A percentile compares a stretch with the other conserved stretches of the same genome.
Evolutionary conservation across 129 eudicot genomes (phyloP).

Genomic region (Helichrysum umbraculigerum): DNA sequence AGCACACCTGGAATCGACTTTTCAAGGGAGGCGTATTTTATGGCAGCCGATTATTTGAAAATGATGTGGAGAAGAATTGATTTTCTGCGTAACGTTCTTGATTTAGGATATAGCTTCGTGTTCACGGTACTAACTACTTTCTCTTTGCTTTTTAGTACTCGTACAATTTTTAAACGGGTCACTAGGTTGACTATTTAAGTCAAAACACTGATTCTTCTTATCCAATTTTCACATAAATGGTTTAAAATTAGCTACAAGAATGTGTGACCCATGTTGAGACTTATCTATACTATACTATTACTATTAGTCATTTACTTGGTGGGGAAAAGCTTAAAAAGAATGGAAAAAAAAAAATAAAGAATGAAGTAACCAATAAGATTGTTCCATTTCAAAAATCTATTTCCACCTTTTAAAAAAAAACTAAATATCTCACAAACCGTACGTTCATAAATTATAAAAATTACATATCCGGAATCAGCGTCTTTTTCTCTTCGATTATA

Average conservation of each 20-base stretch:
- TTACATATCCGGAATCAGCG: too few species aligned
- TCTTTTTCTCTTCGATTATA: too few species aligned
- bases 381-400: too few species aligned
- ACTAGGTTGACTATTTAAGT: not conserved
- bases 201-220: not conserved
- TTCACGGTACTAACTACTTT: conserved; percentile 22
- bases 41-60: conserved; percentile 25
- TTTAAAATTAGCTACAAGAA: not conserved
- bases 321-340: too few species aligned
- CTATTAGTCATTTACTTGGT: too few species aligned
- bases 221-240: not conserved
- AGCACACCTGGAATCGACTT: conserved; percentile 19
- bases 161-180: not conserved
- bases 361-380: too few species aligned
- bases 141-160: not conserved
- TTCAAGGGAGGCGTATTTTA: conserved; percentile 25
- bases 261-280: not conserved
- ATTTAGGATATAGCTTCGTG: conserved; percentile 29
- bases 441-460: too few species aligned
- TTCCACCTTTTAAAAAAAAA: too few species aligned
- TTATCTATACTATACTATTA: too few species aligned
- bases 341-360: too few species aligned
- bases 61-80: conserved; percentile 31
- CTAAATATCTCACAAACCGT: too few species aligned
- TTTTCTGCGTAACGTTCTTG: conserved; percentile 17